Percentiles rank a stretch among this genome's conserved stretches.
phyloP scores from a whole-genome alignment of 441 rosid species.

The Pelargonium citronellum region DNA sequence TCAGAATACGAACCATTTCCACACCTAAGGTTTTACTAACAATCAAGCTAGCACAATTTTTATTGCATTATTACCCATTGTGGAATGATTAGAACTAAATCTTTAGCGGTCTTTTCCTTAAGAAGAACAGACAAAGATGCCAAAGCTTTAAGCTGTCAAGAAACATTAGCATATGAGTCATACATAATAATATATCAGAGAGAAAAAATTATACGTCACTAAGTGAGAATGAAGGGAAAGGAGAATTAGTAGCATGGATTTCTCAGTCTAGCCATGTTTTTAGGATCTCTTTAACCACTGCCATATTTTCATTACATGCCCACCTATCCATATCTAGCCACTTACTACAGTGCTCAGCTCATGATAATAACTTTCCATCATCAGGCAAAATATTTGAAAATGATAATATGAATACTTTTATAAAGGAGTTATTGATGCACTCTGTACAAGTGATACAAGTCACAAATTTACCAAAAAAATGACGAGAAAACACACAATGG shows the following conservation, averaged over 20 bases:
- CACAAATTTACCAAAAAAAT: too few relatives aligned
- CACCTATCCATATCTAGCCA: background rate
- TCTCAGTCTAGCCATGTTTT: too few relatives aligned
- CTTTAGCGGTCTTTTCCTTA: slow-evolving; percentile 73
- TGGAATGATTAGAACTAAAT: slow-evolving; percentile 55
- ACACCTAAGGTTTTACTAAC: background rate
- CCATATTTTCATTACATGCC: too few relatives aligned
- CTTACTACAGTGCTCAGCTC: background rate
- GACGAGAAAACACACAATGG: too few relatives aligned
- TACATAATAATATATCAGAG: background rate
- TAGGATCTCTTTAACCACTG: too few relatives aligned
- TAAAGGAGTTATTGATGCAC: too few relatives aligned
- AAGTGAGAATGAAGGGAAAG: slow-evolving; percentile 6
- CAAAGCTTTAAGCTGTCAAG: slow-evolving; percentile 80
- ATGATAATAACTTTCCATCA: background rate
- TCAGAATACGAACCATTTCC: slow-evolving; percentile 13
- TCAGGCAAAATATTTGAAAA: background rate
- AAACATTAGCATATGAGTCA: slow-evolving; percentile 19
- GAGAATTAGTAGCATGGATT: background rate
- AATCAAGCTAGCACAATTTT: slow-evolving; percentile 3
- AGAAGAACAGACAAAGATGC: slow-evolving; percentile 52
- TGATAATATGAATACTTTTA: too few relatives aligned
- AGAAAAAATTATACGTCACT: background rate
- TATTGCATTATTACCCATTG: slow-evolving; percentile 62
- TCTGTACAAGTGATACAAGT: too few relatives aligned